Conservation (phyloP, 768 basidiomycete species). For the Amanita phalloides region DNA sequence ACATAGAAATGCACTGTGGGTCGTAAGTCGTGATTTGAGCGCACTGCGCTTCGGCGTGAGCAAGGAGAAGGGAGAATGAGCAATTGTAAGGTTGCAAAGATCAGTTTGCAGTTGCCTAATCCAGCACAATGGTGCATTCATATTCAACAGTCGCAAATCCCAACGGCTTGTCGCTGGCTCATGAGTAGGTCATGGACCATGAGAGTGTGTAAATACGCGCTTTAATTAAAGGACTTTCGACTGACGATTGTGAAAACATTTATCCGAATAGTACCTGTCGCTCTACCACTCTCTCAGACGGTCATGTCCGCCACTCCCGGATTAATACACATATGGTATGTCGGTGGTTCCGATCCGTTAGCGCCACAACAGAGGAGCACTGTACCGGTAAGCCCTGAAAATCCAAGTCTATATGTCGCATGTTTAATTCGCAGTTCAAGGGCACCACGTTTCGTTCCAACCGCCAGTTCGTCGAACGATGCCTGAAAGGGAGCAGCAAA, state of each 20-base stretch:
- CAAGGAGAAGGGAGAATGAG: constrained; percentile 12
- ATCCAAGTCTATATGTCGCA: neutral
- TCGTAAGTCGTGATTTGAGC: constrained; percentile 37
- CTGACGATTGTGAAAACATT: too few relatives aligned
- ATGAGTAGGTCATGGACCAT: too few relatives aligned
- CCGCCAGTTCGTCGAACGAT: too few relatives aligned
- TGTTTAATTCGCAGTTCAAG: too few relatives aligned
- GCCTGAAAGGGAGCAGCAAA: too few relatives aligned
- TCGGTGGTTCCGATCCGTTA: neutral
- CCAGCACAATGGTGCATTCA: neutral
- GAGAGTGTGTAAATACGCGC: too few relatives aligned
- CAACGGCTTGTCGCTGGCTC: too few relatives aligned
- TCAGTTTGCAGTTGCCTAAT: constrained; percentile 8
- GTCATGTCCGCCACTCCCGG: neutral
- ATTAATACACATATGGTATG: too few relatives aligned
- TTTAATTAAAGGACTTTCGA: too few relatives aligned
- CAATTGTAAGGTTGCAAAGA: neutral
- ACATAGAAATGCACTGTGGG: constrained; percentile 38
- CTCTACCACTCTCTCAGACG: neutral
- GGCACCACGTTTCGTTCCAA: too few relatives aligned
- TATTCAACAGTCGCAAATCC: neutral
- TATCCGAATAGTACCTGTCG: too few relatives aligned
- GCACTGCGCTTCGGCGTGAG: constrained; percentile 39
- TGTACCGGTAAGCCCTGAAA: neutral
- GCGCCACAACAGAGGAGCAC: neutral